Percentiles rank a stretch among this genome's conserved stretches.
These are phyloP conservation scores for Citrullus mucosospermus DNA, from an alignment of 306 rosid species.

Conservation along the genomic window DNA sequence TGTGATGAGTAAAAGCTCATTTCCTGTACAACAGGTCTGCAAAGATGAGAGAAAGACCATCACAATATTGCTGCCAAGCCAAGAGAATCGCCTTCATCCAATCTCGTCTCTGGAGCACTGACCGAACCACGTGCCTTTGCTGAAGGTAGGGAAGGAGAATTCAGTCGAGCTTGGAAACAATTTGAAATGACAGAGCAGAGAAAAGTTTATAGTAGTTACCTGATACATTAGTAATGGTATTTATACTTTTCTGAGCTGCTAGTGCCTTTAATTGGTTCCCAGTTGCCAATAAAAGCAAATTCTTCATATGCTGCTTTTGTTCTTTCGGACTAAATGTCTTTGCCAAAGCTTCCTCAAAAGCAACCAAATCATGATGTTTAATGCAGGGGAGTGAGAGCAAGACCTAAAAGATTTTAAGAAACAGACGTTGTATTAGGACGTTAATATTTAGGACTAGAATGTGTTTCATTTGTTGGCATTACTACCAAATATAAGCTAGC, in stretches of 20 bases:
- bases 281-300: conserved; percentile 67
- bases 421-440: background rate
- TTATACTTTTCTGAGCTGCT: conserved; percentile 73
- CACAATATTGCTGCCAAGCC: conserved; percentile 76
- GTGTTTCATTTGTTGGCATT: background rate
- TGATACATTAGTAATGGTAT: conserved; percentile 81
- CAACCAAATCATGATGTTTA: conserved; percentile 58
- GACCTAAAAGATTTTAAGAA: conserved; percentile 28
- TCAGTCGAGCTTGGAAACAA: background rate
- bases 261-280: conserved; percentile 91
- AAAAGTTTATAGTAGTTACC: conserved; percentile 24
- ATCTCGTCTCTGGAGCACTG: conserved; percentile 41
- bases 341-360: conserved; percentile 80
- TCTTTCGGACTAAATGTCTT: conserved; percentile 90
- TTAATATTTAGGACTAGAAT: background rate
- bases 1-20: conserved; percentile 13
- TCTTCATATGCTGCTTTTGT: conserved; percentile 81
- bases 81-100: conserved; percentile 49
- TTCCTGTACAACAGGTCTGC: conserved; percentile 57
- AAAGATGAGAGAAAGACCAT: conserved; percentile 13
- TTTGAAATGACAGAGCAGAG: background rate
- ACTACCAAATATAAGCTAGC: background rate
- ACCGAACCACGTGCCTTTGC: conserved; percentile 54
- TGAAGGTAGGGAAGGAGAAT: conserved; percentile 20
- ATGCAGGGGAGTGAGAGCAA: conserved; percentile 73